Base-by-base conservation (phyloP, 2,329 filamentous ascomycete species). In the Cadophora malorum region DNA sequence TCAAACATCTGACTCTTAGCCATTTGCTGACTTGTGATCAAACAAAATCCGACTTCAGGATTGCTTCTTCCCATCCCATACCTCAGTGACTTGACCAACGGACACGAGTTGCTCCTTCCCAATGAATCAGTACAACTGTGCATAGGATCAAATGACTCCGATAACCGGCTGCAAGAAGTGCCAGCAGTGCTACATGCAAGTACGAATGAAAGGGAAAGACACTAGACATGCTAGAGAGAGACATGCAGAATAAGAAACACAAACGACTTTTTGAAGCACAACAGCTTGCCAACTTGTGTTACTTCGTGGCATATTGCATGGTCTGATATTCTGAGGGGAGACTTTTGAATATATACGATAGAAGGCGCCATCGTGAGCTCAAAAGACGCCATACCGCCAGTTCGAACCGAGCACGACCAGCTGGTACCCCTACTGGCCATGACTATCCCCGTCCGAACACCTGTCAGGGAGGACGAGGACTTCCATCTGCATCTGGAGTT, bases 311-410 rank as follows among this genome's bases (percentile, higher is more conserved):
- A 41, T n/a, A 14, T 55, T 55, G 23, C 33, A 52, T 55, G 8
- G 21, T 49, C 45, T 60, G 52, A 28, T 38, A 56, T 41, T 23
- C 35, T 21, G 55, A 59, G 9, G 25, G 3, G 21, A 49, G n/a
- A 49, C 45, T 10, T 49, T 21, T 38, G 52, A 45, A 66, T 63
- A 68, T 66, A 61, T 56, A 56, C 28, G 28, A 38, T 47, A 45
- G 56, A 70, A 71, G 66, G 64, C 68, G 70, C 64, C 70, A 71
- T 69, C 56, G 45, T n/a, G 31, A 67, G 41, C 49, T 65, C 61
- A 53, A 53, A 31, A 63, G 25, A 49, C 70, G 66, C 65, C 58
- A 66, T 67, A 61, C 62, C 19, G 60, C 60, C 65, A 50, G 45
- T 9, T 52, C 21, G 23, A 64, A 60, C 58, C 41, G 63, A 63